These are phyloP conservation scores for Omphalotus guepiniiformis DNA, from an alignment of 768 basidiomycete species.

Conservation along the genomic window DNA sequence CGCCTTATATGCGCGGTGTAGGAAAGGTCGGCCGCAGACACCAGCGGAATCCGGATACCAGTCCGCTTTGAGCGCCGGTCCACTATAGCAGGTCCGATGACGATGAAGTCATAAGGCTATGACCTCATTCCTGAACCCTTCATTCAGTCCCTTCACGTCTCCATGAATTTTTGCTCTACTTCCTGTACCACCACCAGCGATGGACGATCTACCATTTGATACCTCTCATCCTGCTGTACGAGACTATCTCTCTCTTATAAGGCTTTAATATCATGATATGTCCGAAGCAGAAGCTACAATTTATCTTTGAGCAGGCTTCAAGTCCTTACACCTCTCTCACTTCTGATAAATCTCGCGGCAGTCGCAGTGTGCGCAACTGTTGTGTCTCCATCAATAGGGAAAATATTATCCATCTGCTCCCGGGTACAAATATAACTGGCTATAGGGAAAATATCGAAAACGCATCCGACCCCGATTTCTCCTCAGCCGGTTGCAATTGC, in stretches of 20 bases:
- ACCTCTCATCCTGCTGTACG: conserved; percentile 54
- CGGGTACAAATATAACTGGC: neutral
- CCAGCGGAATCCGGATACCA: too few relatives aligned
- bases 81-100: too few relatives aligned
- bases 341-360: conserved; percentile 75
- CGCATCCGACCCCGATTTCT: conserved; percentile 67
- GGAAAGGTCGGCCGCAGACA: too few relatives aligned
- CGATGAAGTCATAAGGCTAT: too few relatives aligned
- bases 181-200: conserved; percentile 20
- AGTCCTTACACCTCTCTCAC: conserved; percentile 80
- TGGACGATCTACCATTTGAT: conserved; percentile 59
- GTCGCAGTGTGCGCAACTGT: conserved; percentile 66
- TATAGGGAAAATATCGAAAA: conserved; percentile 44
- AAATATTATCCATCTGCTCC: conserved; percentile 12
- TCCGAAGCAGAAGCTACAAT: too few relatives aligned
- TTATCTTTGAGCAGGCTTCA: conserved; percentile 69
- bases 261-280: too few relatives aligned
- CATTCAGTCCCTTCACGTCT: too few relatives aligned
- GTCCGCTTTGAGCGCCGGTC: too few relatives aligned
- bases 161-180: too few relatives aligned
- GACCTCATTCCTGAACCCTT: too few relatives aligned
- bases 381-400: conserved; percentile 60
- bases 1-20: too few relatives aligned
- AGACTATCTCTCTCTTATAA: conserved; percentile 62
- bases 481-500: conserved; percentile 57